Percentiles rank a stretch among this genome's conserved stretches.
Conservation (phyloP, 805 yeast species). For the Vanderwaltozyma polyspora region DNA sequence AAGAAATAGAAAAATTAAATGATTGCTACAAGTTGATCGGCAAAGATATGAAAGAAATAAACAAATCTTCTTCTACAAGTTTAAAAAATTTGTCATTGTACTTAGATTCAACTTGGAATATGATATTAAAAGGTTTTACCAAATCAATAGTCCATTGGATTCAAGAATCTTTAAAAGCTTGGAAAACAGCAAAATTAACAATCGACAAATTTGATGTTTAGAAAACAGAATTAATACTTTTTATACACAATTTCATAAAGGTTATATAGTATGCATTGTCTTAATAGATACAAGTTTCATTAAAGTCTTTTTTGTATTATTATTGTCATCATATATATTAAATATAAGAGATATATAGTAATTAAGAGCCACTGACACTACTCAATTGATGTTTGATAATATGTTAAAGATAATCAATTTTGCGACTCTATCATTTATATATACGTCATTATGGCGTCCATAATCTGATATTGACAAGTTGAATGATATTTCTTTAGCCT, state of each 20-base stretch:
- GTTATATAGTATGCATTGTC: too few relatives aligned
- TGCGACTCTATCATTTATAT: conserved; percentile 32
- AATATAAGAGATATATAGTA: too few relatives aligned
- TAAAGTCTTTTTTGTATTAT: too few relatives aligned
- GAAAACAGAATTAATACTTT: too few relatives aligned
- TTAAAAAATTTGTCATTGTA: conserved; percentile 18
- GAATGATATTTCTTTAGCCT: conserved; percentile 8
- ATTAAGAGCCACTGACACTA: too few relatives aligned
- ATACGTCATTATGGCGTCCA: conserved; percentile 63
- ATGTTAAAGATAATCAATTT: conserved; percentile 15
- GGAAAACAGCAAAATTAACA: conserved; percentile 20
- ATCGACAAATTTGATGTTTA: background rate
- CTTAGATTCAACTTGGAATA: conserved; percentile 22
- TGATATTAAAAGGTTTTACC: conserved; percentile 24
- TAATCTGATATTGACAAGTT: conserved; percentile 27
- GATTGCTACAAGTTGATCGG: conserved; percentile 30
- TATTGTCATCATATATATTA: too few relatives aligned
- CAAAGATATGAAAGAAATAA: conserved; percentile 30
- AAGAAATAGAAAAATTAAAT: conserved; percentile 29
- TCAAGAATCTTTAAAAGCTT: conserved; percentile 28
- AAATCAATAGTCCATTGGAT: conserved; percentile 28
- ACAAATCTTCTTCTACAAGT: conserved; percentile 24
- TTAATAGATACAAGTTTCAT: too few relatives aligned
- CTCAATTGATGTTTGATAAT: background rate
- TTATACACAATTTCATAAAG: too few relatives aligned